phyloP scores from a whole-genome alignment of 768 basidiomycete genomes.

The Leccinellum albellum region DNA sequence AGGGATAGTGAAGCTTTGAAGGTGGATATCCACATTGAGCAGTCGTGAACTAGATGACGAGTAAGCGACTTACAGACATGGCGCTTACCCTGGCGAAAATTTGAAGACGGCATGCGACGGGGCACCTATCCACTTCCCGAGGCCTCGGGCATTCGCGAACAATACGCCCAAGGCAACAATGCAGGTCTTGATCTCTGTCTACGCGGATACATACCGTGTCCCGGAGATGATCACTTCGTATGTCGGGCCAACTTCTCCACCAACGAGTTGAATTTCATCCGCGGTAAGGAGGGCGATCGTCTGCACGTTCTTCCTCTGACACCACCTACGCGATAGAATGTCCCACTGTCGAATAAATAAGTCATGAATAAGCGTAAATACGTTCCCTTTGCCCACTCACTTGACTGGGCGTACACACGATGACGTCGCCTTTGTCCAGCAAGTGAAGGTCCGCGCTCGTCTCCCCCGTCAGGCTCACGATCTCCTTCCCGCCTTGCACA shows the following conservation, averaged over 20 bases:
- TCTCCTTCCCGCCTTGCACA: constrained; percentile 89
- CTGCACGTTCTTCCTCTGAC: constrained; percentile 94
- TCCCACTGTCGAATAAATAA: constrained; percentile 69
- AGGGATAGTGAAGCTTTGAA: constrained; percentile 94
- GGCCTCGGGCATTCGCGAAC: constrained; percentile 89
- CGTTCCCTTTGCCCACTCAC: constrained; percentile 37
- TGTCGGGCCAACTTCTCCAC: constrained; percentile 91
- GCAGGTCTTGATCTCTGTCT: constrained; percentile 88
- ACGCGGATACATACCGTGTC: constrained; percentile 93
- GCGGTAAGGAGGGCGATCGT: constrained; percentile 90
- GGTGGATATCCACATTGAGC: constrained; percentile 93
- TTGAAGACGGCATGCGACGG: constrained; percentile 95
- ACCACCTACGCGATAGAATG: constrained; percentile 89
- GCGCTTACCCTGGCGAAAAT: constrained; percentile 79
- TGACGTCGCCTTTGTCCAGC: constrained; percentile 86
- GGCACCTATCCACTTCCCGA: constrained; percentile 97
- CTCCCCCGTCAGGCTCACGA: constrained; percentile 92
- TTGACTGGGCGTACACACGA: constrained; percentile 91
- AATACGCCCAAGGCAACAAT: constrained; percentile 95
- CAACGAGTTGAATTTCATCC: constrained; percentile 92
- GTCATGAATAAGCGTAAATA: background rate
- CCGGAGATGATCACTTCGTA: constrained; percentile 96
- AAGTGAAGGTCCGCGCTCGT: constrained; percentile 86
- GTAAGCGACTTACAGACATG: background rate
- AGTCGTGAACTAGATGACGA: constrained; percentile 72